phyloP scores from a whole-genome alignment of 306 rosid species.

The Sophora flavescens region DNA sequence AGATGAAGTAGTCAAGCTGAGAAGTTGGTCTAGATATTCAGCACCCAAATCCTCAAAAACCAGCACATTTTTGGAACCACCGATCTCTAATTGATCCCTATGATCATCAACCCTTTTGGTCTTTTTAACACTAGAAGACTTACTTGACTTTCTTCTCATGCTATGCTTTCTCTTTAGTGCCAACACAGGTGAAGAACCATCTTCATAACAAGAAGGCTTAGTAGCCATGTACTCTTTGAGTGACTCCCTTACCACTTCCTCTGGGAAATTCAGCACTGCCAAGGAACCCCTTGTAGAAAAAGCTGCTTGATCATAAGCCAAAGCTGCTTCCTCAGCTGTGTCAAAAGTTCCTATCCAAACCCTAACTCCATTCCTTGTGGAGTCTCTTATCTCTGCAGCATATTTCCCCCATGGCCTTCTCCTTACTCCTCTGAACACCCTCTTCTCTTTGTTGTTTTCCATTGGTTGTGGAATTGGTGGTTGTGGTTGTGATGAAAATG shows the following conservation, averaged over 20 bases:
- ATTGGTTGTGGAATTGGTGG: not conserved
- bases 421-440: conserved; percentile 70
- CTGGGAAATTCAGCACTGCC: conserved; percentile 81
- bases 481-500: not conserved
- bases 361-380: conserved; percentile 76
- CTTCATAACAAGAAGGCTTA: conserved; percentile 35
- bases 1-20: conserved; percentile 50
- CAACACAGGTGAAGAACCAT: conserved; percentile 68
- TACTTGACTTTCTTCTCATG: conserved; percentile 38
- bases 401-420: conserved; percentile 89
- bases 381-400: conserved; percentile 91
- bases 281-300: conserved; percentile 62
- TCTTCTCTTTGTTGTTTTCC: not conserved
- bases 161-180: conserved; percentile 69
- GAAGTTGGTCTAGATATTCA: conserved; percentile 75
- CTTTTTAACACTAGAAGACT: conserved; percentile 19
- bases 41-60: conserved; percentile 77
- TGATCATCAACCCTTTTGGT: not conserved
- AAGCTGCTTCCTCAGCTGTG: conserved; percentile 82
- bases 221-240: conserved; percentile 31
- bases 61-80: conserved; percentile 29
- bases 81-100: not conserved
- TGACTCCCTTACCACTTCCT: conserved; percentile 53
- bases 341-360: conserved; percentile 97
- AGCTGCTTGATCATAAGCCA: conserved; percentile 94